Evolutionary conservation across 2,329 filamentous ascomycete genomes (phyloP).

Genomic region (Leptodontidium sp.): DNA sequence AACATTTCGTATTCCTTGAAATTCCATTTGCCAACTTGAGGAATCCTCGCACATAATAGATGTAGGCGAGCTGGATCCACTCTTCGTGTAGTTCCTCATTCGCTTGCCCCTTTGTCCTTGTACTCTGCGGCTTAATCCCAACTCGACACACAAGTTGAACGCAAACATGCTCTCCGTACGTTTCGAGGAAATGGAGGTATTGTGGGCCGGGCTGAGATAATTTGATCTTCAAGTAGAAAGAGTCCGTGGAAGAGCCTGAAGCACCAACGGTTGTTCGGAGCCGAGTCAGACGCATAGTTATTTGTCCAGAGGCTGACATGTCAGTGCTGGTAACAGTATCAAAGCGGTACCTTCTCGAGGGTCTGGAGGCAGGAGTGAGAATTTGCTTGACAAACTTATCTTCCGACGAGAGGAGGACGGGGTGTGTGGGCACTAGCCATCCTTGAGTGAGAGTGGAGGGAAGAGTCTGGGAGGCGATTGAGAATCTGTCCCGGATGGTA

Average conservation of each 20-base stretch:
- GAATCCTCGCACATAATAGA: neutral
- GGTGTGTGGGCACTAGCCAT: constrained; percentile 12
- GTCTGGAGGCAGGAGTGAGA: neutral
- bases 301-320: neutral
- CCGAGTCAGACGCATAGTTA: neutral
- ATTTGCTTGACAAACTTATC: neutral
- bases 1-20: too few relatives aligned
- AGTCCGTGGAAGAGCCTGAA: neutral
- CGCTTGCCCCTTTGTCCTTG: too few relatives aligned
- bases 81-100: too few relatives aligned
- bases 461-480: neutral
- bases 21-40: neutral
- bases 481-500: neutral
- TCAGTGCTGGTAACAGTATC: neutral
- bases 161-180: neutral
- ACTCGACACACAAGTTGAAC: neutral
- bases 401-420: neutral
- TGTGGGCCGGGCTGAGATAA: neutral
- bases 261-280: neutral
- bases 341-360: neutral
- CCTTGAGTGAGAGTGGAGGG: neutral
- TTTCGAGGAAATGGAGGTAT: neutral
- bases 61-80: too few relatives aligned
- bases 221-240: neutral
- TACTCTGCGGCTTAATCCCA: neutral